Base-by-base conservation (phyloP, 768 basidiomycete species). In the Favolaschia claudopus region DNA sequence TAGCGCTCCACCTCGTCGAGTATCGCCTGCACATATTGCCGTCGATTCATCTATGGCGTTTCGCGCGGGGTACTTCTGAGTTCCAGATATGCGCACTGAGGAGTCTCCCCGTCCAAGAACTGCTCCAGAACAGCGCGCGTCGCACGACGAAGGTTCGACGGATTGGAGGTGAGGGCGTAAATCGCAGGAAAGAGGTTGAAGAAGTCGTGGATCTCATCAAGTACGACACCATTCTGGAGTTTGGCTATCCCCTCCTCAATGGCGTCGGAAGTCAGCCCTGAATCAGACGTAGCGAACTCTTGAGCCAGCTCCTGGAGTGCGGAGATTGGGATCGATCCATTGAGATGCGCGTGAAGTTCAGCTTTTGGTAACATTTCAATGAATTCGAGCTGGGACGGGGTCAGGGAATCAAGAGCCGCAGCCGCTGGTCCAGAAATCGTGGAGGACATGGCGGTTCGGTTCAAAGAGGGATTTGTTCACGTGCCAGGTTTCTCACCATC, bases 341-440 rank as follows among this genome's bases (percentile, higher is more conserved):
- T 93, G 5, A 93, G 82, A 67, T 94, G 92, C 0, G 92, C 93
- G n/a, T n/a, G n/a, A n/a, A 95, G 81, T 68, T 95, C 93, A 1
- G 92, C 91, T 72, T 95, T 95, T 10, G 89, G 89, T 0, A 93
- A 79, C 1, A 60, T 55, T 44, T 83, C 77, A 38, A 95, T 76
- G 71, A 93, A 94, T 6, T 69, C 32, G 22, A 87, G 46, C 62
- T 93, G 86, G 7, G 73, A 60, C 0, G 75, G 61, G 10, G 76
- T 75, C 22, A 93, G 79, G 1, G 86, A 82, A 1, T 66, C 69
- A 13, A 92, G 72, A 1, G 92, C 92, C 0, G 58, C 65, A 0
- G 80, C 78, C 1, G 86, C 80, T 4, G 77, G 77, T 7, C 80
- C 82, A 44, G 78, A 69, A 36, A 82, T 70, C 10, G 42, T 34